A percentile compares a stretch with the other conserved stretches of the same genome.
These are phyloP conservation scores for Saccharum spontaneum DNA, from an alignment of 176 grass and related monocot genomes.

Conservation along the genomic window DNA sequence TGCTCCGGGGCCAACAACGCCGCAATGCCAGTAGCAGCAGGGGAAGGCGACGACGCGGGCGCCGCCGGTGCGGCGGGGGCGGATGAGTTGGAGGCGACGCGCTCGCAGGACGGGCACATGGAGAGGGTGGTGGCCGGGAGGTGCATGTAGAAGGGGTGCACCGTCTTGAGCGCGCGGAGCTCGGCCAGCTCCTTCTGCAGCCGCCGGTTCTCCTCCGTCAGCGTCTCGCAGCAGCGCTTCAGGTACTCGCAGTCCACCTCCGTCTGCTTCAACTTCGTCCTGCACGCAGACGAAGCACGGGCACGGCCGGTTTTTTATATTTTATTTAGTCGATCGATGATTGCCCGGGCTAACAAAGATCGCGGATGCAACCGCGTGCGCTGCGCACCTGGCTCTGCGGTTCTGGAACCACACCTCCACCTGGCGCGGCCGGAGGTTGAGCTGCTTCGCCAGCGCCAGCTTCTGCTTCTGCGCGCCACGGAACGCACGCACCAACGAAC, in stretches of 20 bases:
- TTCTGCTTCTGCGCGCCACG: conserved; percentile 73
- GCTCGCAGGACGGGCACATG: conserved; percentile 98
- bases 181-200: conserved; percentile 93
- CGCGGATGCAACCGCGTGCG: neutral
- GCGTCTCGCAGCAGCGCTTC: conserved; percentile 97
- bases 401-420: conserved; percentile 99
- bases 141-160: conserved; percentile 85
- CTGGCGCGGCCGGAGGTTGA: conserved; percentile 79
- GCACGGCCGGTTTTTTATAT: neutral
- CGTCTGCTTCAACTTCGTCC: conserved; percentile 99
- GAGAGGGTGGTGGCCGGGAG: conserved; percentile 93
- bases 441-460: conserved; percentile 74
- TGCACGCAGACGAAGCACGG: conserved; percentile 15
- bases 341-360: neutral
- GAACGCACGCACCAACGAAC: neutral
- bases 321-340: neutral
- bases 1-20: conserved; percentile 21
- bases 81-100: conserved; percentile 53
- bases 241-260: conserved; percentile 97
- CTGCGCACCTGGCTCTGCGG: conserved; percentile 65
- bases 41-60: neutral
- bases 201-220: conserved; percentile 99
- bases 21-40: neutral
- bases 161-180: conserved; percentile 79
- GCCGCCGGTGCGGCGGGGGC: neutral